A percentile compares a stretch with the other conserved stretches of the same genome.
phyloP scores from a whole-genome alignment of 768 basidiomycete species.

The Podaxis rugospora region DNA sequence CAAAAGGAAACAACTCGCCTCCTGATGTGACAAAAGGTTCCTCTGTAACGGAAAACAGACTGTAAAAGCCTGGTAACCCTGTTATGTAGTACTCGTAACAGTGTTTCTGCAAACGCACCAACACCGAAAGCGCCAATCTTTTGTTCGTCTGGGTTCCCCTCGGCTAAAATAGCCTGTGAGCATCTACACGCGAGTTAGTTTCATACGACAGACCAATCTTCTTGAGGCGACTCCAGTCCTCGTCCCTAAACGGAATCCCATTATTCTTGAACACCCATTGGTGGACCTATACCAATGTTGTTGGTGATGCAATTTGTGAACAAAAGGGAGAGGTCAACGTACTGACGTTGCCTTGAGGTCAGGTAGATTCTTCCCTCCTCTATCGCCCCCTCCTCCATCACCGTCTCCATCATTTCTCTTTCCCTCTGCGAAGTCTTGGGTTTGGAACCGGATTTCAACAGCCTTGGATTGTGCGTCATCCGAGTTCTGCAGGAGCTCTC shows the following conservation, averaged over 20 bases:
- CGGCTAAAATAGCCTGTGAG: conserved; percentile 41
- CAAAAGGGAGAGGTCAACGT: conserved; percentile 17
- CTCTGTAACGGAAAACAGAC: conserved; percentile 79
- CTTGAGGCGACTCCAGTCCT: conserved; percentile 87
- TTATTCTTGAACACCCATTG: conserved; percentile 90
- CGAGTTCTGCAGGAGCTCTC: conserved; percentile 94
- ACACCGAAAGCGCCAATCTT: conserved; percentile 96
- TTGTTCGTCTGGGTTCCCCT: conserved; percentile 91
- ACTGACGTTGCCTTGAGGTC: conserved; percentile 64
- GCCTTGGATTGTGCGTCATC: conserved; percentile 80
- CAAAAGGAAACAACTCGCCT: conserved; percentile 34
- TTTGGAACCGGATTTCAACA: conserved; percentile 81
- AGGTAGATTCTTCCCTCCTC: conserved; percentile 31
- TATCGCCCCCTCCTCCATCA: not conserved
- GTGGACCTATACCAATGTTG: conserved; percentile 43
- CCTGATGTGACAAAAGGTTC: conserved; percentile 81
- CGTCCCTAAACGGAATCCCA: conserved; percentile 73
- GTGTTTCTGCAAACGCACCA: conserved; percentile 35
- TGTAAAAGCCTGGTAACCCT: conserved; percentile 56
- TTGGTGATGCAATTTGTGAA: not conserved
- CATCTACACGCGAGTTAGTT: not conserved
- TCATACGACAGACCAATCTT: conserved; percentile 63
- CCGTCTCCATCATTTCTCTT: conserved; percentile 8
- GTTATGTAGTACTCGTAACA: not conserved
- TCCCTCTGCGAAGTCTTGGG: conserved; percentile 40